A percentile compares a stretch with the other conserved stretches of the same genome.
Evolutionary conservation across 2,329 filamentous ascomycete genomes (phyloP).

Genomic region (Ascochyta clinopodiicola): DNA sequence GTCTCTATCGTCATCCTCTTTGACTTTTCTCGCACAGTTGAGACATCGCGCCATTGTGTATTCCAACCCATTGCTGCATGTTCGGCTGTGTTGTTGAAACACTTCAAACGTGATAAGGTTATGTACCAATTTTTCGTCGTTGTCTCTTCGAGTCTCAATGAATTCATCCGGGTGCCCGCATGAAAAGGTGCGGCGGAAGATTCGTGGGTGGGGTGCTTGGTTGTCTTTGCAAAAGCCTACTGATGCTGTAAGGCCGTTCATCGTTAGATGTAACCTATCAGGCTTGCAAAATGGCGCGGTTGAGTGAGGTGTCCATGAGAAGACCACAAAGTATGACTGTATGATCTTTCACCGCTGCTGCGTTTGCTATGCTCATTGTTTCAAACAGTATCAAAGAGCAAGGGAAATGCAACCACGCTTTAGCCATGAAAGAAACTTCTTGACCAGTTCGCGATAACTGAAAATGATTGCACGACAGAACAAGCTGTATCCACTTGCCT

Average conservation of each 20-base stretch:
- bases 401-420: neutral
- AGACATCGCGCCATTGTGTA: constrained; percentile 2
- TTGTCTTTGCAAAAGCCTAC: neutral
- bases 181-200: constrained; percentile 22
- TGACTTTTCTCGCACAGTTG: neutral
- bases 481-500: too few relatives aligned
- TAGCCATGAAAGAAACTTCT: neutral
- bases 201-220: constrained; percentile 15
- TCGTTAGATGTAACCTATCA: neutral
- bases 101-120: neutral
- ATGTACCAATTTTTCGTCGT: neutral
- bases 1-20: neutral
- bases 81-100: neutral
- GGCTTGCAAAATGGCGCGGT: neutral
- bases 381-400: neutral
- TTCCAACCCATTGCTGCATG: neutral
- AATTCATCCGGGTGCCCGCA: constrained; percentile 29
- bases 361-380: constrained; percentile 1
- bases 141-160: constrained; percentile 1
- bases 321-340: too few relatives aligned
- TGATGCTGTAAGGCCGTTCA: too few relatives aligned
- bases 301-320: neutral
- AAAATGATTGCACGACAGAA: neutral
- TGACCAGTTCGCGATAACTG: neutral
- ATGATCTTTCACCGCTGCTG: neutral